Base-by-base conservation (phyloP, 768 basidiomycete genomes). In the Russula earlei region DNA sequence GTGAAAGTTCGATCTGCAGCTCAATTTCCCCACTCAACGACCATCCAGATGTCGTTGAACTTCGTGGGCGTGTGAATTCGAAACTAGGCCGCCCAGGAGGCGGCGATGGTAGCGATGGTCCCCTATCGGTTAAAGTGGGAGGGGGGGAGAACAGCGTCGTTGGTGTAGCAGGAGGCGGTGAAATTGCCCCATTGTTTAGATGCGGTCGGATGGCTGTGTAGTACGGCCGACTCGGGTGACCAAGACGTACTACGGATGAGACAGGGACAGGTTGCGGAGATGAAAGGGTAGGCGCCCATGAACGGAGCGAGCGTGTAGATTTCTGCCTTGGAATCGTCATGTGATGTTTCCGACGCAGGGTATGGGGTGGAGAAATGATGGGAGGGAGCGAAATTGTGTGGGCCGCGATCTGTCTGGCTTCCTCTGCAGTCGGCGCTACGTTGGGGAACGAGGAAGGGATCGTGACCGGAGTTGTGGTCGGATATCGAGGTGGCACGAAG, bases 11-110 rank as follows among this genome's bases (percentile, higher is more conserved):
- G 27, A 61, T 61, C 20, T 49, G 60, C 15, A 61, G 34, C 24
- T 61, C 60, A 2, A 61, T 60, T 48, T 61, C 60, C 27, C 60
- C 60, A 22, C 60, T 61, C 48, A 61, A 37, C 25, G 60, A 61
- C 52, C 60, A 54, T 15, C 60, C 60, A 49, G 58, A 55, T 3
- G 47, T 49, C 27, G 36, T 54, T 22, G 49, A 60, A 9, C 58
- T 60, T 17, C 48, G 58, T 19, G 49, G 58, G 19, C 60, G 58
- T 42, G 44, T 37, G 36, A 60, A 54, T 33, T 52, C 56, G 33
- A 52, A 52, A 54, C 53, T 54, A 4, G 60, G 58, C n/a, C 56
- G 51, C 17, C 51, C 52, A 25, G 40, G 56, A 22, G 56, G 40
- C 6, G 55, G 37, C 15, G 37, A 46, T 20, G 55, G 48, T 2